A percentile compares a stretch with the other conserved stretches of the same genome.
Conservation (phyloP, 2,329 filamentous ascomycete species). For the Microsporum ferrugineum region DNA sequence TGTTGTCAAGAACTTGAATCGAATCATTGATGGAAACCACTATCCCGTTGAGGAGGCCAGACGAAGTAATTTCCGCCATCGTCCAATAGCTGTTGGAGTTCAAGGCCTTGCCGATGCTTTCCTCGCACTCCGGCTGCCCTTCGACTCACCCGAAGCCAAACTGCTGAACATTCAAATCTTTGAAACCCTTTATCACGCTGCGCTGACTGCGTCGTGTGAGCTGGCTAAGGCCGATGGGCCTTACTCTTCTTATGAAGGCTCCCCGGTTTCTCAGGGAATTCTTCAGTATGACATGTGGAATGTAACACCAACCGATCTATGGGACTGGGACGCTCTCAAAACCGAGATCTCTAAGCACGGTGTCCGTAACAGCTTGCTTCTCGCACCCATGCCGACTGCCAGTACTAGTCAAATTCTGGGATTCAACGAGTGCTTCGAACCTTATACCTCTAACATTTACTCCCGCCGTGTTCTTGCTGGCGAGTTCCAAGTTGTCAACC, state of each 20-base stretch:
- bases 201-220: conserved; percentile 77
- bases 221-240: conserved; percentile 72
- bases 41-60: conserved; percentile 91
- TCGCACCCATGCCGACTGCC: conserved; percentile 96
- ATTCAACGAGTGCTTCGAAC: conserved; percentile 99
- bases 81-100: conserved; percentile 91
- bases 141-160: conserved; percentile 88
- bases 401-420: conserved; percentile 95
- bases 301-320: conserved; percentile 82
- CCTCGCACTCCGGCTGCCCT: conserved; percentile 89
- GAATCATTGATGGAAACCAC: conserved; percentile 95
- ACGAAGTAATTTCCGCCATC: conserved; percentile 95
- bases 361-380: conserved; percentile 85
- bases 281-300: conserved; percentile 99
- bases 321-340: conserved; percentile 90
- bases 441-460: conserved; percentile 99
- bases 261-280: conserved; percentile 85
- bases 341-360: conserved; percentile 84
- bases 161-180: conserved; percentile 97
- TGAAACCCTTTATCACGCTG: conserved; percentile 97
- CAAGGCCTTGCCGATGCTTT: conserved; percentile 97
- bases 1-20: conserved; percentile 90
- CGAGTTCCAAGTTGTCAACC: conserved; percentile 99
- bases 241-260: conserved; percentile 86
- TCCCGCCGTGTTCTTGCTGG: conserved; percentile 93